Base-by-base conservation (phyloP, 1,284 basidiomycete genomes). In the Meripilus lineatus region DNA sequence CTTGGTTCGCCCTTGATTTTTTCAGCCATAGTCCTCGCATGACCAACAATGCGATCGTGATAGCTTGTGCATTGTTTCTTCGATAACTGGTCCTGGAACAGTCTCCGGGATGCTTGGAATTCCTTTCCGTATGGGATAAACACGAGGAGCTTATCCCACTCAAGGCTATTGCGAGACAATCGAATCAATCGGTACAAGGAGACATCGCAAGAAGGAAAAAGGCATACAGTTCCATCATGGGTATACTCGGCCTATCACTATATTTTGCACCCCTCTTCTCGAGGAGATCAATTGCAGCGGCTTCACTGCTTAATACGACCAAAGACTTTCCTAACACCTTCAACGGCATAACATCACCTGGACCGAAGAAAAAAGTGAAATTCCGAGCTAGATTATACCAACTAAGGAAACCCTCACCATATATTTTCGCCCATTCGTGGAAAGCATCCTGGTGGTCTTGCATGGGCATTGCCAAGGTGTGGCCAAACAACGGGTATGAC, bases 81-180 rank as follows among this genome's bases (percentile, higher is more conserved):
- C 8, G 15, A 10, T 13, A 46, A 38, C 4, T 32, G 25, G 10
- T 42, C 30, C 15, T 42, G 45, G 20, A 41, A 32, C 7, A 46
- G 21, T 18, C 38, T 42, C 2, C 45, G 32, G 17, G 42, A 40
- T 21, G 22, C 36, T 6, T 37, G 24, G 26, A 41, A 42, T 17
- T 36, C 25, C 13, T 28, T 20, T 3, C 40, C 45, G 25, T 46
- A 46, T 6, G 40, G 45, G 70, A 75, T 75, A 45, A 76, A 70
- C 0, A 66, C 70, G 35, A 77, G 69, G 37, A 68, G 71, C 64
- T 71, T 75, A n/a, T 71, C 66, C 70, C 71, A 76, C 3, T 72
- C 75, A 65, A 74, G 71, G 26, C 72, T 75, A 23, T 2, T n/a
- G n/a, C n/a, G 40, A 25, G 6, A 10, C 24, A 7, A 30, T 35